Base-by-base conservation (phyloP, 75 land plant species). In the Adiantum capillusveneris region DNA sequence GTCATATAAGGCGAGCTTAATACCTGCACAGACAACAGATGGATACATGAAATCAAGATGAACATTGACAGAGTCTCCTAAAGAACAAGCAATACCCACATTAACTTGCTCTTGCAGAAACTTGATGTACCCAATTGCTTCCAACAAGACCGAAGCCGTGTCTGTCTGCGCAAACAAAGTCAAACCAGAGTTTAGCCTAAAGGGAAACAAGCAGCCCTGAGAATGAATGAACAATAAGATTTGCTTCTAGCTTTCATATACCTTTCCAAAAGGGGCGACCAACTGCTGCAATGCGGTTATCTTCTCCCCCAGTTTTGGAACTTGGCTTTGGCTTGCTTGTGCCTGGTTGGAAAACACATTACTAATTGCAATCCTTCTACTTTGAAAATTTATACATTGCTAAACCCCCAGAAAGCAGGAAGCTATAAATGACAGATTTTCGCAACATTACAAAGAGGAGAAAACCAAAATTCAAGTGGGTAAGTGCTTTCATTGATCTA, bases 261-360 rank as follows among this genome's bases (percentile, higher is more conserved):
- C 77, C 72, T 75, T 75, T 7, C 77, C 77, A 55, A 68, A 75
- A 0, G 77, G 77, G 19, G 77, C 62, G 43, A 75, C 77, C 29
- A 75, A 44, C 58, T 75, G 65, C 55, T 75, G 77, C 20, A 75
- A 70, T 5, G 77, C 67, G 42, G 71, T 68, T 42, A 75, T 54
- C 49, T 46, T 63, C 65, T 68, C 72, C 31, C 66, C 62, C 0
- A 75, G 52, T 31, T 68, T 75, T 21, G 64, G 63, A 9, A 14
- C 43, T 9, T 41, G 43, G 43, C 43, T 9, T 41, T 41, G 43
- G 14, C 14, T 41, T 9, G 14, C 14, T 41, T 9, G 43, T 41
- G 43, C 9, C 43, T 41, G n/a, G n/a, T n/a, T n/a, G n/a, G n/a
- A n/a, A n/a, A n/a, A n/a, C n/a, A n/a, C n/a, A n/a, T n/a, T n/a